Base-by-base conservation (phyloP, 495 filamentous ascomycete species). In the Lasiosphaeris hirsuta region DNA sequence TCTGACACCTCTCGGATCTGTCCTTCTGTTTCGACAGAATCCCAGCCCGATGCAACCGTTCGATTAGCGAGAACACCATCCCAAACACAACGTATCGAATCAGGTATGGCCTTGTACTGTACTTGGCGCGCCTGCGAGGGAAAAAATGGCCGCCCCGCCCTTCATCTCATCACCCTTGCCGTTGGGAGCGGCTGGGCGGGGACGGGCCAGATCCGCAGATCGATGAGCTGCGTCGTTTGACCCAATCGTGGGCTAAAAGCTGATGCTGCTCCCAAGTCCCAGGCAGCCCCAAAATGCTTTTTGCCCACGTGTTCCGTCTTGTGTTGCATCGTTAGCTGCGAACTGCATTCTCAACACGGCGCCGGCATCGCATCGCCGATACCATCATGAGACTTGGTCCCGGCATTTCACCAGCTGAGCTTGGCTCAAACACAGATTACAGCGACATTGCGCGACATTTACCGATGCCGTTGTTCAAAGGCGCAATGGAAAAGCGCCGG, bases 31-130 rank as follows among this genome's bases (percentile, higher is more conserved):
- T 60, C 51, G 33, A 59, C 36, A 51, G 47, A 62, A 54, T 43
- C 60, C 55, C 48, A 52, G 51, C 57, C 51, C 63, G 67, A 66
- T 68, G 63, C 65, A 57, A 60, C 68, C 57, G 62, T 61, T 70
- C 68, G 68, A 70, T 70, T 70, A 70, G 66, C 68, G 68, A 69
- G 63, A 56, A 51, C 58, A 59, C 49, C 56, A 58, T 53, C 61
- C 38, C 55, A 61, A 40, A 50, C 17, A 41, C 19, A 41, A 33
- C 11, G 23, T 30, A 30, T 15, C 10, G n/a, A 35, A 17, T 15
- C n/a, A 40, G 49, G 49, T 51, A 11, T n/a, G 7, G 49, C 0
- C 43, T 45, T 14, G 43, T 23, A 45, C 43, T 19, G 43, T 19
- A 19, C 43, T 10, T 23, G 30, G 18, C 43, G 10, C 17, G 17